phyloP scores from a whole-genome alignment of 192 early-diverging fungal genomes.

The Coemansia brasiliensis region DNA sequence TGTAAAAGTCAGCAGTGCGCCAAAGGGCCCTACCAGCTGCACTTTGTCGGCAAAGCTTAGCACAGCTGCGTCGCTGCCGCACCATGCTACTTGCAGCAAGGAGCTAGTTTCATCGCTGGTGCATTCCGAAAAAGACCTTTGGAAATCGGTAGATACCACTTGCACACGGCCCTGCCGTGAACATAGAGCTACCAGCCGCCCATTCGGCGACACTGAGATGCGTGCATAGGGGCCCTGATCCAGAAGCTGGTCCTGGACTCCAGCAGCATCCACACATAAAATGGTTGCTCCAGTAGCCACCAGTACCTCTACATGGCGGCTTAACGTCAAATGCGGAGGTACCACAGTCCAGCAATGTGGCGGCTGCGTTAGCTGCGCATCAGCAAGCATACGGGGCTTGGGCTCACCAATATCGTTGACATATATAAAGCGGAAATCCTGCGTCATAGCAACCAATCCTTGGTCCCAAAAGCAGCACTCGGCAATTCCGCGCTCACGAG shows the following conservation, averaged over 20 bases:
- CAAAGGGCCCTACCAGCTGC: conserved; percentile 90
- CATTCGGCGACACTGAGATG: conserved; percentile 93
- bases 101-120: conserved; percentile 33
- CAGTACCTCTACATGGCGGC: conserved; percentile 88
- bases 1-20: conserved; percentile 61
- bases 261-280: conserved; percentile 76
- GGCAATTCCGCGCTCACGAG: conserved; percentile 75
- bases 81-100: conserved; percentile 60
- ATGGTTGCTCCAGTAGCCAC: conserved; percentile 75
- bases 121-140: conserved; percentile 87
- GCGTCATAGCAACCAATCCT: conserved; percentile 91
- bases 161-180: conserved; percentile 72
- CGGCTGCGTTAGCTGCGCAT: conserved; percentile 63
- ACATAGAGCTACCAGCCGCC: conserved; percentile 88
- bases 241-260: conserved; percentile 77
- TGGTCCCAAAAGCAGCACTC: conserved; percentile 87
- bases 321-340: conserved; percentile 82
- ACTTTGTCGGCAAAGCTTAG: conserved; percentile 81
- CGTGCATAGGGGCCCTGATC: conserved; percentile 85
- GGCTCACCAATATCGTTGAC: conserved; percentile 87
- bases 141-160: conserved; percentile 95
- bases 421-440: conserved; percentile 76
- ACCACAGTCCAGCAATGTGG: conserved; percentile 89
- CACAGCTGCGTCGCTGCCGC: conserved; percentile 92
- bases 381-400: conserved; percentile 72